These are phyloP conservation scores for Taphrina flavorubra DNA, from an alignment of 1,139 yeast genomes.

Conservation along the genomic window DNA sequence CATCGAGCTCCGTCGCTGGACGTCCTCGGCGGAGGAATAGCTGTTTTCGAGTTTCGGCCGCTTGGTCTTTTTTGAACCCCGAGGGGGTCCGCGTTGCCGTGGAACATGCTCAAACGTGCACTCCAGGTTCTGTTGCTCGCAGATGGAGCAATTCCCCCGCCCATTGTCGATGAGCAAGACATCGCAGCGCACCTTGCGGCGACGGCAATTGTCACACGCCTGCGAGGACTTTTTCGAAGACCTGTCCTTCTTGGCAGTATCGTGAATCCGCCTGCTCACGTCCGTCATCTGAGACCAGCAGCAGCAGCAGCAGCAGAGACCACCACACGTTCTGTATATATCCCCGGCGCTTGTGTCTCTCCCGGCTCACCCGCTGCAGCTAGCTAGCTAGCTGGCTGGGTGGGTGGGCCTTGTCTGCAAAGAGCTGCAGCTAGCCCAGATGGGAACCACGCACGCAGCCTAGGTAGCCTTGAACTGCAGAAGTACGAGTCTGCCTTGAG, in stretches of 20 bases:
- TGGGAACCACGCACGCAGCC: too few relatives aligned
- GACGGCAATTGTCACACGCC: slow-evolving; percentile 40
- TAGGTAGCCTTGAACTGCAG: too few relatives aligned
- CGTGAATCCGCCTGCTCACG: background rate
- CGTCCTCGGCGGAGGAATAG: slow-evolving; percentile 12
- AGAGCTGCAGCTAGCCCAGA: too few relatives aligned
- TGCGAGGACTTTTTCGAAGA: slow-evolving; percentile 40
- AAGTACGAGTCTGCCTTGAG: too few relatives aligned
- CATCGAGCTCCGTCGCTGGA: background rate
- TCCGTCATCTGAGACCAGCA: background rate
- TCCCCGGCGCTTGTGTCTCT: too few relatives aligned
- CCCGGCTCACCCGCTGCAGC: too few relatives aligned
- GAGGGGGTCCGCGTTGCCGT: slow-evolving; percentile 20
- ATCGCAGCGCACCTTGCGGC: slow-evolving; percentile 40
- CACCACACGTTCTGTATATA: too few relatives aligned
- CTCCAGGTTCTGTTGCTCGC: slow-evolving; percentile 13
- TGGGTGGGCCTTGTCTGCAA: too few relatives aligned
- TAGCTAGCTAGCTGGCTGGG: too few relatives aligned
- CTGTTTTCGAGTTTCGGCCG: background rate
- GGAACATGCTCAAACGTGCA: slow-evolving; percentile 28
- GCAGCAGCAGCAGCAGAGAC: too few relatives aligned
- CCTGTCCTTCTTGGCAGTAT: slow-evolving; percentile 9
- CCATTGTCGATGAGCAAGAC: slow-evolving; percentile 14
- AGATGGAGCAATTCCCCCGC: slow-evolving; percentile 3
- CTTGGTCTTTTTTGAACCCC: slow-evolving; percentile 14